Evolutionary conservation across 495 filamentous ascomycete species (phyloP), one percentile per base, ranked within the genome.

Genomic region (Penicillium cataractarum): DNA sequence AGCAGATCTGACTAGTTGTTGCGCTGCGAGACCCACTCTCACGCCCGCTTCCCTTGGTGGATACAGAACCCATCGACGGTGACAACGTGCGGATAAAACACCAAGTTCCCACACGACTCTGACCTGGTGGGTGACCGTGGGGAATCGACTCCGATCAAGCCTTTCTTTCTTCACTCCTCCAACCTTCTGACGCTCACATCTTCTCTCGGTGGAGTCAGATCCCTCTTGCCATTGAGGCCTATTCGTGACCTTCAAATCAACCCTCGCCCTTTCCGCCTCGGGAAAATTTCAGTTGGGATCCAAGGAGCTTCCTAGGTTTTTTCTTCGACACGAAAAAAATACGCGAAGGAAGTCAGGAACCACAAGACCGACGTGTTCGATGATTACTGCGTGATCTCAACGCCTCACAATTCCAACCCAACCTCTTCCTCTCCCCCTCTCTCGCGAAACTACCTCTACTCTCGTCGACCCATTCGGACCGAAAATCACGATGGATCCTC

Each of bases 31-130:
- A 80, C 77, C 77, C 77, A 80, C 77, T 74, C 73, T 60, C 68
- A 75, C 74, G 77, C 77, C 65, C 74, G 74, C 76, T 74, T 77
- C 72, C 65, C 65, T n/a, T 76, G 73, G 75, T 78, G 77, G 75
- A 78, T 76, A 74, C 75, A 78, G 69, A 75, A 76, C 71, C 63
- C 73, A 75, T 74, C 70, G 68, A 73, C 71, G 71, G 63, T 76
- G 72, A 78, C 75, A 78, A 53, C 78, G 75, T 79, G 78, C 77
- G 76, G 78, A 77, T 78, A 77, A 76, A 73, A 58, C 73, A 74
- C 65, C 72, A 73, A 71, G 76, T 79, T 73, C 74, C 75, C 75
- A 77, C 75, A 74, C 70, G 49, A 73, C 68, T 72, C 69, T 68
- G n/a, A 49, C 67, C 69, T 76, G 76, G 77, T 80, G 78, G 75